These are phyloP conservation scores for Boletus sensibilis DNA, from an alignment of 768 basidiomycete species.

Conservation along the genomic window DNA sequence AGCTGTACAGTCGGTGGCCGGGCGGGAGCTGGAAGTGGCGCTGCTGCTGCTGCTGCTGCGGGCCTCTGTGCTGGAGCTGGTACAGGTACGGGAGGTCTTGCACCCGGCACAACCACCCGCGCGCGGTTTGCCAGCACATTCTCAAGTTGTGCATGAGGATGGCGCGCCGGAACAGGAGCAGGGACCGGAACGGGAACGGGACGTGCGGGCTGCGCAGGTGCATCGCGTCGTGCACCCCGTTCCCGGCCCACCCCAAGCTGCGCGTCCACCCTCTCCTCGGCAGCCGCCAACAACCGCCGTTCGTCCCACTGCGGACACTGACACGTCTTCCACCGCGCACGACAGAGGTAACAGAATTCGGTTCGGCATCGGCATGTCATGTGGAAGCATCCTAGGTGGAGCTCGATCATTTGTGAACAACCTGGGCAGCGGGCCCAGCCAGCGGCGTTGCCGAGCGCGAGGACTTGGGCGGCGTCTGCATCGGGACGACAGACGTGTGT, in stretches of 20 bases:
- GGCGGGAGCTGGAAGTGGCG: neutral
- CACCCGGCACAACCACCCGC: neutral
- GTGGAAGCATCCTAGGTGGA: constrained; percentile 38
- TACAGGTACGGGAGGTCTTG: neutral
- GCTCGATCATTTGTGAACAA: constrained; percentile 39
- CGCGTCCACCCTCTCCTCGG: constrained; percentile 44
- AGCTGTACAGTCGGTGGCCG: neutral
- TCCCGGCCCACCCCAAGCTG: constrained; percentile 34
- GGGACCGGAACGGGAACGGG: neutral
- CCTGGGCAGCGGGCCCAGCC: constrained; percentile 43
- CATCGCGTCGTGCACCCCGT: constrained; percentile 33
- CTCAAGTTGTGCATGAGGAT: neutral
- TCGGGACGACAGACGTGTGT: constrained; percentile 29
- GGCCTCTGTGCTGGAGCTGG: neutral
- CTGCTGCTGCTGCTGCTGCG: neutral
- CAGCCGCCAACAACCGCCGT: constrained; percentile 34
- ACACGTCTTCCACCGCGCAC: constrained; percentile 63
- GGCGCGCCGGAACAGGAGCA: neutral
- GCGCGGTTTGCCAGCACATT: neutral
- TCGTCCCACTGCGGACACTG: constrained; percentile 69
- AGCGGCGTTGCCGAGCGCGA: constrained; percentile 23
- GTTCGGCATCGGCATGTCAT: constrained; percentile 41
- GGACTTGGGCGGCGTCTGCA: constrained; percentile 24
- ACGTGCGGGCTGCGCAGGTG: constrained; percentile 13
- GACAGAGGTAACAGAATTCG: constrained; percentile 48